phyloP scores from a whole-genome alignment of 345 rosid genomes.

The Eucalyptus dawsonii region DNA sequence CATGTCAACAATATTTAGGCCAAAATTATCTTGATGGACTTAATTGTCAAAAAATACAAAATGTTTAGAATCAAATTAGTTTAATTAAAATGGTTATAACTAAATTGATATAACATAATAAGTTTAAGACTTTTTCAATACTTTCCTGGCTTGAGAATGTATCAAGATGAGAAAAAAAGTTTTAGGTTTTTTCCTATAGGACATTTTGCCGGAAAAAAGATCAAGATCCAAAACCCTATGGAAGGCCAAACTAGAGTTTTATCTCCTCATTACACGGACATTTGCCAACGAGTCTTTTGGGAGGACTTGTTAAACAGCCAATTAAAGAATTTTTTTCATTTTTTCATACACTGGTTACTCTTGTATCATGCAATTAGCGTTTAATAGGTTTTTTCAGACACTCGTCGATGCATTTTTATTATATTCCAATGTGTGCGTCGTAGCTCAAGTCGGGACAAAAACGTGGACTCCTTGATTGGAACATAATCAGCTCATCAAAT shows the following conservation, averaged over 20 bases:
- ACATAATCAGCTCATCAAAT: background rate
- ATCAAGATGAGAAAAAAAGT: background rate
- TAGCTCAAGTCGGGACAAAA: background rate
- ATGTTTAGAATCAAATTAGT: no score
- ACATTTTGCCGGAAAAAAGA: background rate
- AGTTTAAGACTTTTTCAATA: no score
- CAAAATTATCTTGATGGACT: no score
- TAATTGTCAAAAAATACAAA: background rate
- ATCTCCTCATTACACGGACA: background rate
- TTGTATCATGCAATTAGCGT: background rate
- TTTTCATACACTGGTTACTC: background rate
- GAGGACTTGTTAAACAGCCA: background rate
- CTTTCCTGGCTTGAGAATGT: background rate
- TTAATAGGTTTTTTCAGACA: background rate
- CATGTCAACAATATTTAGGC: no score
- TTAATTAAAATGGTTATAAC: accelerated
- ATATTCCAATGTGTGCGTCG: background rate
- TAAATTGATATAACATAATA: no score
- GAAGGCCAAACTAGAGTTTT: background rate
- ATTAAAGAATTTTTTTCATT: background rate
- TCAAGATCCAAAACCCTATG: background rate
- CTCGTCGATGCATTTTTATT: background rate
- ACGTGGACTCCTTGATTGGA: background rate
- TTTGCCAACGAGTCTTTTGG: background rate
- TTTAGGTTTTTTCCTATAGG: background rate